Evolutionary conservation across 2,329 filamentous ascomycete genomes (phyloP), one percentile per base, ranked within the genome.

Genomic region (Fusarium oligoseptatum): DNA sequence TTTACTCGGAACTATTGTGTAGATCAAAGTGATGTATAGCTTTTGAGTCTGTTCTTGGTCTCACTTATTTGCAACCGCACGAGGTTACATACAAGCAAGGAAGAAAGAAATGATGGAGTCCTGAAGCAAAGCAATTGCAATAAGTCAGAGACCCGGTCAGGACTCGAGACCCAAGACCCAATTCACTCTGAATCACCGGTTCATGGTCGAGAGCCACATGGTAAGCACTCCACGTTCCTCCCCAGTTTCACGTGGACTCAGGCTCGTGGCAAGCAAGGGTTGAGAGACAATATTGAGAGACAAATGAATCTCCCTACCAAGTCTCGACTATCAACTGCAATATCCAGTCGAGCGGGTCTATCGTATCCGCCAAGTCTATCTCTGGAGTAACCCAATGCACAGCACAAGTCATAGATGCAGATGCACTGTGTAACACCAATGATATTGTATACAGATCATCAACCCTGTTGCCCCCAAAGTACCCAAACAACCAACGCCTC

Each of bases 1-100:
- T 62, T 72, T 36, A 68, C 66, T 70, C 57, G 62, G 75, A 60
- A 75, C 72, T 75, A 55, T 45, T 39, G 34, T 29, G 72, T 67
- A 70, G 72, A 75, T 75, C 72, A 45, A 70, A 63, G 57, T 75
- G 72, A 75, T 69, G 36, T 67, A 57, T 75, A 75, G 64, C 41
- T 70, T 74, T 64, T 73, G 43, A 22, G 60, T 60, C 48, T 50
- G 56, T 56, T 22, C 68, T 60, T 64, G 52, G 64, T 20, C 60
- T 60, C 60, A 60, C 66, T 67, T 67, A 66, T 32, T 57, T 57
- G 39, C 37, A 62, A 52, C 62, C 72, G 68, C 62, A 57, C 64
- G 60, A 70, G 60, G 69, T 70, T 67, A 50, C 62, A 72, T 29
- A 29, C n/a, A 68, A 55, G 67, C 61, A 74, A 62, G 66, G 60